These are phyloP conservation scores for Colletotrichum abscissum DNA, from an alignment of 2,329 filamentous ascomycete species.

Conservation along the genomic window DNA sequence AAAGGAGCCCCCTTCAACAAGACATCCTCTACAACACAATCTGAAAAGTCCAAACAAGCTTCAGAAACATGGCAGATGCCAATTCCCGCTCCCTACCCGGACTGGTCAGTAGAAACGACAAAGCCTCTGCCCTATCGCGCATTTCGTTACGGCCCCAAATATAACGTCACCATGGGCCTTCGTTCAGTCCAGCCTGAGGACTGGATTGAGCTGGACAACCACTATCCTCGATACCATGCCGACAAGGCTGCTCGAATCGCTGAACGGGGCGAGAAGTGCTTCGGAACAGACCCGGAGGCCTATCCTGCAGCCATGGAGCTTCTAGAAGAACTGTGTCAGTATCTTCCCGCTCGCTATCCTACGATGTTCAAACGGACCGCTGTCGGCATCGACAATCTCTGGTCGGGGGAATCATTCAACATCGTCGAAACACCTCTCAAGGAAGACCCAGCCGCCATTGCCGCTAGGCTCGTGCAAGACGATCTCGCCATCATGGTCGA, in stretches of 20 bases:
- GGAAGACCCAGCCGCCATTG: constrained; percentile 84
- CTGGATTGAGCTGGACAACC: constrained; percentile 88
- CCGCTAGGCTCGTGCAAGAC: constrained; percentile 80
- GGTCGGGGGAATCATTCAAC: constrained; percentile 79
- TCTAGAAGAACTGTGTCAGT: constrained; percentile 76
- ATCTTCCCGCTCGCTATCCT: constrained; percentile 82
- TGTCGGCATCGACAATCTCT: constrained; percentile 75
- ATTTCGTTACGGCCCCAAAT: constrained; percentile 81
- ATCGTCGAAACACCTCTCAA: constrained; percentile 70
- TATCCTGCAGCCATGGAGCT: constrained; percentile 80
- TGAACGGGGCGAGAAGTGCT: constrained; percentile 75
- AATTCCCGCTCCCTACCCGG: constrained; percentile 68
- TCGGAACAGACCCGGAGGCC: constrained; percentile 75
- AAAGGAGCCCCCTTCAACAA: neutral
- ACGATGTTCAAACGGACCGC: constrained; percentile 72
- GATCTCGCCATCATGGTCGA: constrained; percentile 89
- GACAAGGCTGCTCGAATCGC: constrained; percentile 76
- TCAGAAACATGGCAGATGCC: constrained; percentile 65
- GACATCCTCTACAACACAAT: neutral
- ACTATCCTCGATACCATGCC: constrained; percentile 78
- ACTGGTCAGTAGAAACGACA: constrained; percentile 76
- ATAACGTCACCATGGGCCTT: constrained; percentile 82
- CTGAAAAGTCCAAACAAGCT: neutral
- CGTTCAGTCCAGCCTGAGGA: constrained; percentile 76
- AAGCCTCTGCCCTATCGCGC: constrained; percentile 82